A percentile compares a stretch with the other conserved stretches of the same genome.
These are phyloP conservation scores for Citrus australasica DNA, from an alignment of 345 rosid genomes.

Conservation along the genomic window DNA sequence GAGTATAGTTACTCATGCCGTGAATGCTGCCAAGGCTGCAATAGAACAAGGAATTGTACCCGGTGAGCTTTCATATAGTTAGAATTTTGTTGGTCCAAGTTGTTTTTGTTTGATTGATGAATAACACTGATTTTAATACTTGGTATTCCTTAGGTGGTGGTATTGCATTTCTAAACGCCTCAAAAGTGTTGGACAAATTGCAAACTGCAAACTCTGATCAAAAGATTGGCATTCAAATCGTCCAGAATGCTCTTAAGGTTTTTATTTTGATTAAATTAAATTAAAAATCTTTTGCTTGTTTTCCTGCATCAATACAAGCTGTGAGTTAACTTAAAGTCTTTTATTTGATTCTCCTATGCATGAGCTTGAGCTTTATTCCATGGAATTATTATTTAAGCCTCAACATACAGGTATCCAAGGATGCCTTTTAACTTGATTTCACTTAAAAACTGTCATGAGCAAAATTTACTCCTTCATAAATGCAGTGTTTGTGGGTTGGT, in stretches of 20 bases:
- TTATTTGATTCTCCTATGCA: not conserved
- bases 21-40: conserved; percentile 31
- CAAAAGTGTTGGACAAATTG: conserved; percentile 19
- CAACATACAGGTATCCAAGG: not conserved
- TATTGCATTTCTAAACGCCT: conserved; percentile 28
- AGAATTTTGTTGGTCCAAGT: too few relatives aligned
- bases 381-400: not conserved
- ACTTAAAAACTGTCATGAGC: too few relatives aligned
- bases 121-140: too few relatives aligned
- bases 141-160: conserved; percentile 24
- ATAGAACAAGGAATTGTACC: too few relatives aligned
- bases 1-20: conserved; percentile 27
- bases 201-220: conserved; percentile 29
- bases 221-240: conserved; percentile 18
- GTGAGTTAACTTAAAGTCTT: too few relatives aligned
- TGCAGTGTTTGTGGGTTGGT: not conserved
- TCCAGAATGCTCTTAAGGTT: conserved; percentile 25
- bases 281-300: too few relatives aligned
- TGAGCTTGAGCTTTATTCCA: not conserved
- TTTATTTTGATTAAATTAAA: too few relatives aligned
- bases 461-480: not conserved
- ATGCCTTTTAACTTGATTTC: too few relatives aligned
- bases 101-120: too few relatives aligned
- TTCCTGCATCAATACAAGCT: not conserved
- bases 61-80: too few relatives aligned